Evolutionary conservation across 2,329 filamentous ascomycete genomes (phyloP).

Genomic region (Plectosphaerella sp.): DNA sequence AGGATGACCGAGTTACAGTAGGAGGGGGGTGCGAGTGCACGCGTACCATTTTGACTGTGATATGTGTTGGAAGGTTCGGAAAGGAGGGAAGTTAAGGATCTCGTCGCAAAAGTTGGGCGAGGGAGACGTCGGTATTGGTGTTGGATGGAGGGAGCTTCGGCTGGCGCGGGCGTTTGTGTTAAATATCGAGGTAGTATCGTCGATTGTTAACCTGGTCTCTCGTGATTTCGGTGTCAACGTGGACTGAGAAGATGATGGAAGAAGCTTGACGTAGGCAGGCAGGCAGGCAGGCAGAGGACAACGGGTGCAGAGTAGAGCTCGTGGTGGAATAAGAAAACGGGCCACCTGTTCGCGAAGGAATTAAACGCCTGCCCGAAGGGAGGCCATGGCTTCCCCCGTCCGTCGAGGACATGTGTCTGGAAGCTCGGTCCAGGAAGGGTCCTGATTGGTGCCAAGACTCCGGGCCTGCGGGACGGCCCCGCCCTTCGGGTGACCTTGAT

Average conservation of each 20-base stretch:
- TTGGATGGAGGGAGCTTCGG: background rate
- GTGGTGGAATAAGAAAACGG: background rate
- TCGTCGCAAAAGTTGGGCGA: background rate
- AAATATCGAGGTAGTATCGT: background rate
- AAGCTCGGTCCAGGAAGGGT: background rate
- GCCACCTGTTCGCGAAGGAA: background rate
- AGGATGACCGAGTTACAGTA: too few species aligned
- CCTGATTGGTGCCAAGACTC: background rate
- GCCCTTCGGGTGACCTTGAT: background rate
- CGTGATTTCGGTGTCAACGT: background rate
- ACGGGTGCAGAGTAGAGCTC: background rate
- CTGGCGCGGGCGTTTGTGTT: background rate
- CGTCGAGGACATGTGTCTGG: background rate
- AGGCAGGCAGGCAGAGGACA: slow-evolving; percentile 1
- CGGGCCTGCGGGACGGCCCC: background rate
- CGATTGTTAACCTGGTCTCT: background rate
- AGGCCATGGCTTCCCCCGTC: background rate
- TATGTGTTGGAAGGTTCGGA: background rate
- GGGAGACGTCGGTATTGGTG: background rate
- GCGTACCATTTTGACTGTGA: slow-evolving; percentile 13
- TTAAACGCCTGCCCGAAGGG: background rate
- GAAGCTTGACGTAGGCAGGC: slow-evolving; percentile 10
- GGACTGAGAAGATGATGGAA: slow-evolving; percentile 12
- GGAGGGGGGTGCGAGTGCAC: background rate
- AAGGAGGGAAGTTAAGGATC: background rate